Conservation (phyloP, 2,329 filamentous ascomycete genomes). For the Cercospora janseana region DNA sequence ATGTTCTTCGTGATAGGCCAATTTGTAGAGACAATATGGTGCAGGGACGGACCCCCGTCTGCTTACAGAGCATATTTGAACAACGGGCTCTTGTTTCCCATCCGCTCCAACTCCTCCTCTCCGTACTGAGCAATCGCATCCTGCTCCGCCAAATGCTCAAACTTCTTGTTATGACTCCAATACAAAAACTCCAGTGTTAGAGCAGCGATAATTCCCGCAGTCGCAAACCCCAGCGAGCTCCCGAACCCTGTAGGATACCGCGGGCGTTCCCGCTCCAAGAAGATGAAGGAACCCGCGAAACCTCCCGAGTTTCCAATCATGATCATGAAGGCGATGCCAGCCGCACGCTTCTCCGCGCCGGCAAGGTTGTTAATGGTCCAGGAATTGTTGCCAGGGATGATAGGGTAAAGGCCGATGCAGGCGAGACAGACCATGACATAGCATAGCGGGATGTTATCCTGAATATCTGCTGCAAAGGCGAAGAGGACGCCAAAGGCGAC, state of each 20-base stretch:
- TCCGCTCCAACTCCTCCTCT: slow-evolving; percentile 38
- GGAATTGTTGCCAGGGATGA: slow-evolving; percentile 32
- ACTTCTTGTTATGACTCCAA: slow-evolving; percentile 38
- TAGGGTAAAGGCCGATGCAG: slow-evolving; percentile 34
- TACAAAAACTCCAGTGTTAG: slow-evolving; percentile 35
- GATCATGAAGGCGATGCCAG: slow-evolving; percentile 44
- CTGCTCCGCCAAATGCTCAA: slow-evolving; percentile 38
- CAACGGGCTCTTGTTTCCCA: slow-evolving; percentile 42
- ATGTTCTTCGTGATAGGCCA: no score
- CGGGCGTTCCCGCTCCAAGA: slow-evolving; percentile 38
- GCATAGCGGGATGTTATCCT: slow-evolving; percentile 22
- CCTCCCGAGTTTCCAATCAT: slow-evolving; percentile 36
- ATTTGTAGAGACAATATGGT: no score
- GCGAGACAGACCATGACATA: slow-evolving; percentile 35
- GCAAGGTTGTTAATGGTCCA: slow-evolving; percentile 38
- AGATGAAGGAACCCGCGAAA: slow-evolving; percentile 32
- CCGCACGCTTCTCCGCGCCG: slow-evolving; percentile 39
- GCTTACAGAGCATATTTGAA: slow-evolving; percentile 39
- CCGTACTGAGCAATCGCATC: slow-evolving; percentile 38
- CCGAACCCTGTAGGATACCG: slow-evolving; percentile 41
- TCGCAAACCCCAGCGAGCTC: slow-evolving; percentile 34
- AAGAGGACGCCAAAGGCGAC: slow-evolving; percentile 35
- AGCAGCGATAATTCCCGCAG: slow-evolving; percentile 27
- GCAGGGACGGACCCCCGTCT: no score
- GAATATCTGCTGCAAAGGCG: slow-evolving; percentile 20